Evolutionary conservation across 2,329 filamentous ascomycete genomes (phyloP).

Genomic region (Pseudogymnoascus sp.): DNA sequence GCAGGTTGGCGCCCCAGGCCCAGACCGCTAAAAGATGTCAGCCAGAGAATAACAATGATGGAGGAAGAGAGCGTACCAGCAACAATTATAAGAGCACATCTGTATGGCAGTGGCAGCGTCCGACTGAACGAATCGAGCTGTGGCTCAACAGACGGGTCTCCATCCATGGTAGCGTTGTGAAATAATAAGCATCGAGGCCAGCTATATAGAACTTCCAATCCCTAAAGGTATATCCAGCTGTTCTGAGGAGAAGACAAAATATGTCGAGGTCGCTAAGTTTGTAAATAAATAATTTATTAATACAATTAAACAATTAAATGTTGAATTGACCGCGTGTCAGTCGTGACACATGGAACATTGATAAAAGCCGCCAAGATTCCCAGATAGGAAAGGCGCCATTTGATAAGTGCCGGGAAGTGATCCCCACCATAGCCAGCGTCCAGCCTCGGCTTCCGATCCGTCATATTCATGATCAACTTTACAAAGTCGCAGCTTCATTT

Average conservation of each 20-base stretch:
- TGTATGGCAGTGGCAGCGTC: slow-evolving; percentile 80
- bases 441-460: not conserved
- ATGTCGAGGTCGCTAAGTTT: not conserved
- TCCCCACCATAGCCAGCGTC: not conserved
- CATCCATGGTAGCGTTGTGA: slow-evolving; percentile 50
- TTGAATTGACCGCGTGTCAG: not conserved
- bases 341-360: slow-evolving; percentile 2
- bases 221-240: not conserved
- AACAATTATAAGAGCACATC: slow-evolving; percentile 77
- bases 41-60: slow-evolving; percentile 1
- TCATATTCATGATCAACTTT: not conserved
- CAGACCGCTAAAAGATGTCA: slow-evolving; percentile 61
- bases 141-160: slow-evolving; percentile 62
- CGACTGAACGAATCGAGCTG: slow-evolving; percentile 80
- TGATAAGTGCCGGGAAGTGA: not conserved
- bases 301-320: slow-evolving; percentile 1
- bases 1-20: slow-evolving; percentile 90
- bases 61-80: slow-evolving; percentile 52
- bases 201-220: not conserved
- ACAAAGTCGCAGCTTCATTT: not conserved
- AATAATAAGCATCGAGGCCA: slow-evolving; percentile 10
- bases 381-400: not conserved
- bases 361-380: slow-evolving; percentile 1
- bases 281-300: not conserved
- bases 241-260: not conserved